Conservation (phyloP, 2,329 filamentous ascomycete genomes). For the Colletotrichum falcatum region DNA sequence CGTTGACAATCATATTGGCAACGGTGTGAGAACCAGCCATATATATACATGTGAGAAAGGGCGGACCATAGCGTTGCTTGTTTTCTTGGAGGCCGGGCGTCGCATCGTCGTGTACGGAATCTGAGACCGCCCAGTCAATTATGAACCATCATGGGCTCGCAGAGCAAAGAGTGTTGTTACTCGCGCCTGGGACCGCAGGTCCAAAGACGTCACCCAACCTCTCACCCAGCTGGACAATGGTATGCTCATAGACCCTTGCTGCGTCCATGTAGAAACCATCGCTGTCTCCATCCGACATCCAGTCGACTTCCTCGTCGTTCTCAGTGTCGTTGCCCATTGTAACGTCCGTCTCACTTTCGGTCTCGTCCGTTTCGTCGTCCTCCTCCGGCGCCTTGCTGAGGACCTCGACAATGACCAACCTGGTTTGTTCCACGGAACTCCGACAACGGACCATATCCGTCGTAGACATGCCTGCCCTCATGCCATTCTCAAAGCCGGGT, state of each 20-base stretch:
- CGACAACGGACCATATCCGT: conserved; percentile 92
- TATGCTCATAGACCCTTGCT: conserved; percentile 82
- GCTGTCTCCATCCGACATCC: conserved; percentile 56
- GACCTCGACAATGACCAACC: conserved; percentile 76
- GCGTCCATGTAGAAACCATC: conserved; percentile 73
- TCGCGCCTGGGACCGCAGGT: conserved; percentile 3
- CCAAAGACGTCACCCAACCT: conserved; percentile 63
- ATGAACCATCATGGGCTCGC: neutral
- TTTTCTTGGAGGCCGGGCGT: neutral
- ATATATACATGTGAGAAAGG: neutral
- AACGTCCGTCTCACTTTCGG: conserved; percentile 47
- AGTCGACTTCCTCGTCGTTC: conserved; percentile 49
- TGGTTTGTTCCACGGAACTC: conserved; percentile 81
- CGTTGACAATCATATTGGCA: neutral
- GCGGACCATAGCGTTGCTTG: neutral
- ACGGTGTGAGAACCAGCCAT: neutral
- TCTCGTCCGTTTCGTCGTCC: conserved; percentile 49
- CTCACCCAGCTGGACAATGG: conserved; percentile 79
- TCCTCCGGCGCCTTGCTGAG: conserved; percentile 61
- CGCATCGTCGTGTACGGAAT: neutral
- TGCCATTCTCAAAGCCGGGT: conserved; percentile 75
- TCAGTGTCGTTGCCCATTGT: conserved; percentile 49
- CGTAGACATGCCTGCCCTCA: conserved; percentile 74
- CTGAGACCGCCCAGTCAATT: neutral
- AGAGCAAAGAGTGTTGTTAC: neutral